A percentile compares a stretch with the other conserved stretches of the same genome.
These are phyloP conservation scores for Blastobotrys arbuscula DNA, from an alignment of 1,139 yeast genomes.

Conservation along the genomic window DNA sequence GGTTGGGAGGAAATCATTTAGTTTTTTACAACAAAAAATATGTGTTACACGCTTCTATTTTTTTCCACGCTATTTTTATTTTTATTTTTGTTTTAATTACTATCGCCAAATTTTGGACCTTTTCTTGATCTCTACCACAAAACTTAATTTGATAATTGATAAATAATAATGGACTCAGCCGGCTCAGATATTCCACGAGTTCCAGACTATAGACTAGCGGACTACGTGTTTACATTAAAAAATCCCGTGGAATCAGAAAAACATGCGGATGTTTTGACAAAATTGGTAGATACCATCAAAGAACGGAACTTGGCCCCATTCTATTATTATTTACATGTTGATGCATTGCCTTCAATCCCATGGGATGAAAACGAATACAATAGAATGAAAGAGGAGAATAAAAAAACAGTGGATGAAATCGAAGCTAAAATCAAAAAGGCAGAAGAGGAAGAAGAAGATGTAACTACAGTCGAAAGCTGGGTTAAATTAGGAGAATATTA, in stretches of 20 bases:
- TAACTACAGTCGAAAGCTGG: constrained; percentile 73
- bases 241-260: constrained; percentile 37
- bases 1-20: too few relatives aligned
- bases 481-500: constrained; percentile 83
- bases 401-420: constrained; percentile 49
- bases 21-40: too few relatives aligned
- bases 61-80: not conserved
- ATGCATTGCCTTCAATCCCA: constrained; percentile 37
- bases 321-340: constrained; percentile 60
- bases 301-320: constrained; percentile 75
- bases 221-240: constrained; percentile 62
- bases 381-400: constrained; percentile 49
- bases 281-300: constrained; percentile 51
- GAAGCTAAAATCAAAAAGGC: constrained; percentile 64
- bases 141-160: not conserved
- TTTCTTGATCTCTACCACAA: too few relatives aligned
- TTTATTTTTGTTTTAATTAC: too few relatives aligned
- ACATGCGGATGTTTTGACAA: constrained; percentile 42
- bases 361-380: constrained; percentile 60
- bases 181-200: constrained; percentile 11
- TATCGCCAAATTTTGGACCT: too few relatives aligned
- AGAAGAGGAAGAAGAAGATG: constrained; percentile 84
- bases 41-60: not conserved
- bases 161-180: constrained; percentile 8
- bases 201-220: constrained; percentile 65